These are phyloP conservation scores for Nicotiana paniculata DNA, from an alignment of 257 asterid genomes.

Conservation along the genomic window DNA sequence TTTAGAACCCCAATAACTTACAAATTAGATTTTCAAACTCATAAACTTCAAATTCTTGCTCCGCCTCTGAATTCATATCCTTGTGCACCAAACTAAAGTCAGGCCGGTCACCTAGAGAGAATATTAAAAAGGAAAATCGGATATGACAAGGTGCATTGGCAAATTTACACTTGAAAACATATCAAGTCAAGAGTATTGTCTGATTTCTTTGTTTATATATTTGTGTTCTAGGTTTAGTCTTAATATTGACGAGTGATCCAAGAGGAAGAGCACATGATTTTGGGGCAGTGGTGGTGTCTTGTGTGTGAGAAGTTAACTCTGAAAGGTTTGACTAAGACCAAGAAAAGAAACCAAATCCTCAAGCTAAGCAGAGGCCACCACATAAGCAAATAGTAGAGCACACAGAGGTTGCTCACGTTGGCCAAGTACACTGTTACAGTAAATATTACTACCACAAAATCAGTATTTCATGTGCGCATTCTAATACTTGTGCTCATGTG, in stretches of 20 bases:
- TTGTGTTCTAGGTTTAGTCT: background rate
- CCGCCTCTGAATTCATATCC: too few species aligned
- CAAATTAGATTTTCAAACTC: too few species aligned
- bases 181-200: too few species aligned
- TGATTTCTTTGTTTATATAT: background rate
- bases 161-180: background rate
- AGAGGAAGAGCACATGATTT: conserved; percentile 54
- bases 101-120: too few species aligned
- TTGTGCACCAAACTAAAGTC: background rate
- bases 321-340: conserved; percentile 54
- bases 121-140: too few species aligned
- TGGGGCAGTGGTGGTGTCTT: background rate
- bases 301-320: background rate
- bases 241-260: conserved; percentile 45
- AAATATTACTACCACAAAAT: background rate
- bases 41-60: too few species aligned
- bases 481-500: conserved; percentile 1
- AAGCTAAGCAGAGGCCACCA: conserved; percentile 7
- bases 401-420: background rate
- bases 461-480: conserved; percentile 6
- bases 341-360: conserved; percentile 47
- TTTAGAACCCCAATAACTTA: too few species aligned
- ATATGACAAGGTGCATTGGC: too few species aligned
- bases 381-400: background rate
- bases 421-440: conserved; percentile 4